Conservation (phyloP, 2,329 filamentous ascomycete genomes). For the Trichoderma lentiforme region DNA sequence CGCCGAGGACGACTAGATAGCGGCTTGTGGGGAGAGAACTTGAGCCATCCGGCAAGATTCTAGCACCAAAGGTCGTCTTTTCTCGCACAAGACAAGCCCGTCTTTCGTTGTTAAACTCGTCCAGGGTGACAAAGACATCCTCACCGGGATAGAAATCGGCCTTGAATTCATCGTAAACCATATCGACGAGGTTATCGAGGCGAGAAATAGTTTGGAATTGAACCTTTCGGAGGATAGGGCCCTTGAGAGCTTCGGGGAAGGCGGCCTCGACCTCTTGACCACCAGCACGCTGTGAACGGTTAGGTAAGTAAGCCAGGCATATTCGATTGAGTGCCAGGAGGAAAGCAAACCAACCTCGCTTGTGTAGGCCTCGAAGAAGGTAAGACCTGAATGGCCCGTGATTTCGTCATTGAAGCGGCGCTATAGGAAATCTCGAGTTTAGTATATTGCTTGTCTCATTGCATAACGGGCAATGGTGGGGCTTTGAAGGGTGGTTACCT, state of each 20-base stretch:
- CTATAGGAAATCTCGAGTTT: constrained; percentile 39
- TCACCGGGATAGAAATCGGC: constrained; percentile 89
- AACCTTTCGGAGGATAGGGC: constrained; percentile 83
- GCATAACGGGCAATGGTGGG: neutral
- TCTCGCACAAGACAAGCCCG: constrained; percentile 75
- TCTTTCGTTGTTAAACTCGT: constrained; percentile 61
- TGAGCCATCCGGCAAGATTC: constrained; percentile 62
- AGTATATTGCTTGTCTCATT: neutral
- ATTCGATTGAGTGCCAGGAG: neutral
- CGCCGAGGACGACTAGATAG: constrained; percentile 70
- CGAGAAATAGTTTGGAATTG: constrained; percentile 87
- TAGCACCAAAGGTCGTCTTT: constrained; percentile 71
- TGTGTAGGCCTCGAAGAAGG: constrained; percentile 86
- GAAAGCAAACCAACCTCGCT: constrained; percentile 68
- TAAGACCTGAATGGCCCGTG: constrained; percentile 85
- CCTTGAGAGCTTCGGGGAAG: constrained; percentile 88
- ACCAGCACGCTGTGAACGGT: constrained; percentile 60
- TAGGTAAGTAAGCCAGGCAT: neutral
- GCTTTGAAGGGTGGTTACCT: constrained; percentile 49
- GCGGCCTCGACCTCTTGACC: constrained; percentile 85
- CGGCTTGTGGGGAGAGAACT: constrained; percentile 69
- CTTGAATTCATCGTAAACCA: constrained; percentile 75
- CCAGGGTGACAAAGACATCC: constrained; percentile 68
- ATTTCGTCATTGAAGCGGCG: constrained; percentile 94
- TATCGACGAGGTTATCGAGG: constrained; percentile 75